Conservation (phyloP, 2,329 filamentous ascomycete species). For the Cercospora zeae-maydis region DNA sequence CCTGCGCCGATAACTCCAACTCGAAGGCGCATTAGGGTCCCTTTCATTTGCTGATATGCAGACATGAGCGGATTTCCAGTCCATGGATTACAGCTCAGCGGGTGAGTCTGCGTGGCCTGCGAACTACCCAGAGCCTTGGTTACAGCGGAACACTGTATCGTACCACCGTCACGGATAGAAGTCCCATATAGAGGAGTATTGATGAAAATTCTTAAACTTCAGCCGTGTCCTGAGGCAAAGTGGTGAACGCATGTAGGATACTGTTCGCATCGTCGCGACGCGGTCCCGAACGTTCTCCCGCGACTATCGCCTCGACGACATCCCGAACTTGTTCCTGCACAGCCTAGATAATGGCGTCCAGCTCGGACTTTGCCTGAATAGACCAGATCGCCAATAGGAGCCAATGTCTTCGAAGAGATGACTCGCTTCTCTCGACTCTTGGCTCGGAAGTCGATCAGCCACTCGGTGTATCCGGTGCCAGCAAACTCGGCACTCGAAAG, state of each 20-base stretch:
- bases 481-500: no score
- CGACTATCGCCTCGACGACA: neutral
- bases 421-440: neutral
- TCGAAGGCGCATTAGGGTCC: slow-evolving; percentile 14
- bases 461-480: neutral
- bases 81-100: neutral
- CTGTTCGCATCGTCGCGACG: neutral
- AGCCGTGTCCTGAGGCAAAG: neutral
- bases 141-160: neutral
- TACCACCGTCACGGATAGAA: neutral
- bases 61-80: neutral
- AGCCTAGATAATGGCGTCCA: neutral
- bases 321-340: neutral
- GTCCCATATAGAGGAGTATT: neutral
- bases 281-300: neutral
- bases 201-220: neutral
- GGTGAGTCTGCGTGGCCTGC: neutral
- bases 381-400: neutral
- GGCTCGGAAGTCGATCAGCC: neutral
- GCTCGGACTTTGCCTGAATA: neutral
- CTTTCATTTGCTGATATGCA: neutral
- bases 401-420: neutral
- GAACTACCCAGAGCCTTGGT: neutral
- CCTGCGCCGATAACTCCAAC: slow-evolving; percentile 32
- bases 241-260: neutral